These are phyloP conservation scores for Lathyrus sativus DNA, from an alignment of 306 rosid genomes.

Conservation along the genomic window DNA sequence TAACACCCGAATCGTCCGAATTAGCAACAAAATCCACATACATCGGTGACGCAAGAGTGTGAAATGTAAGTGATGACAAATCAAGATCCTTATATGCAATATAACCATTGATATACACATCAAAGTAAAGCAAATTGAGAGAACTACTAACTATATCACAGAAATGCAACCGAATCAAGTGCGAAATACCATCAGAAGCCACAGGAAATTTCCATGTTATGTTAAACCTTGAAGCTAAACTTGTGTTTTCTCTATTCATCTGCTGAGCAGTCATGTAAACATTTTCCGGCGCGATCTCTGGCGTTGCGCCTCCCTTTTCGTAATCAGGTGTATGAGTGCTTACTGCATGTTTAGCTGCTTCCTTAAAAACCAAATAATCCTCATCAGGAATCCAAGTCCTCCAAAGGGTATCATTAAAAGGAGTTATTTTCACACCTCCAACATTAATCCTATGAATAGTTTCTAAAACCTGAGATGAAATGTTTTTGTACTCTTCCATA, in stretches of 20 bases:
- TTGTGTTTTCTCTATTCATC: slow-evolving; percentile 68
- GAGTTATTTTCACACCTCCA: slow-evolving; percentile 81
- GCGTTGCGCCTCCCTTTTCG: slow-evolving; percentile 61
- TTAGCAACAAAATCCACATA: slow-evolving; percentile 78
- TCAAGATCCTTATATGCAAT: slow-evolving; percentile 78
- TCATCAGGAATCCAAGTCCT: slow-evolving; percentile 95
- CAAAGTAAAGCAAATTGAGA: slow-evolving; percentile 68
- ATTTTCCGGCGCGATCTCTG: slow-evolving; percentile 79
- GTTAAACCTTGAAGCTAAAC: slow-evolving; percentile 59
- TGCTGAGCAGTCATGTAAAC: slow-evolving; percentile 90
- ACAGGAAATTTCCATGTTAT: slow-evolving; percentile 83
- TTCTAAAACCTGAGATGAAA: slow-evolving; percentile 76
- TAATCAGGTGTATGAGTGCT: slow-evolving; percentile 68
- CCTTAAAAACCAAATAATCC: slow-evolving; percentile 62
- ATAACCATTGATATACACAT: slow-evolving; percentile 78
- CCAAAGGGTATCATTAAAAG: slow-evolving; percentile 93
- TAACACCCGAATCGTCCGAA: slow-evolving; percentile 57
- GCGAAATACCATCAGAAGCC: slow-evolving; percentile 43
- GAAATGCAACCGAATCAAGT: slow-evolving; percentile 86
- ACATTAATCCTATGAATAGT: slow-evolving; percentile 84
- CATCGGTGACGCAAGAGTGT: slow-evolving; percentile 69
- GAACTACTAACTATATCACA: slow-evolving; percentile 81
- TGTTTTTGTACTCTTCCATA: slow-evolving; percentile 51
- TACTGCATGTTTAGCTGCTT: slow-evolving; percentile 62
- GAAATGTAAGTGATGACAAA: slow-evolving; percentile 62